Evolutionary conservation across 305 asterid genomes (phyloP).

Genomic region (Fraxinus angustifolia): DNA sequence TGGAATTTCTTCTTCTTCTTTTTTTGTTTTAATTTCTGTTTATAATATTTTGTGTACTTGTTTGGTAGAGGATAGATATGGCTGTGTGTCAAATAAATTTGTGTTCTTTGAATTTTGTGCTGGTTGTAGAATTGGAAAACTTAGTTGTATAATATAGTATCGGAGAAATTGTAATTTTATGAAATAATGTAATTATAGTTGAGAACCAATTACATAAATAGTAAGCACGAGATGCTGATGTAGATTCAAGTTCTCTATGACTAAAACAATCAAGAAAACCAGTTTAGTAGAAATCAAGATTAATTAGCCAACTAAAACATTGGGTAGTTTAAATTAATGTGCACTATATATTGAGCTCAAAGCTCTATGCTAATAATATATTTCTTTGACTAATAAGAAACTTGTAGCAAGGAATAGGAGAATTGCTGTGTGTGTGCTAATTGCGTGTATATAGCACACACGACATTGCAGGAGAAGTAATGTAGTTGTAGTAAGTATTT

Average conservation of each 20-base stretch:
- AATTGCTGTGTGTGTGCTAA: neutral
- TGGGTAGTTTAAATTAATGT: neutral
- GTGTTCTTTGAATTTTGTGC: neutral
- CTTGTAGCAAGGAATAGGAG: neutral
- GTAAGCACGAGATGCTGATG: neutral
- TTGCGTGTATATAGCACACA: neutral
- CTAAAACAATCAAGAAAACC: neutral
- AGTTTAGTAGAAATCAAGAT: neutral
- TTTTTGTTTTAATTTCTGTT: neutral
- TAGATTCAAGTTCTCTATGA: neutral
- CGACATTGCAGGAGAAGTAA: neutral
- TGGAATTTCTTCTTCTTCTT: neutral
- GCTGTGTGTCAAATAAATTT: neutral
- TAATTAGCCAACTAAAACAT: neutral
- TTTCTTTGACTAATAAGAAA: neutral
- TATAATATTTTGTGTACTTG: conserved; percentile 15
- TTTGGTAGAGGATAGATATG: conserved; percentile 12
- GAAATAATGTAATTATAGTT: neutral
- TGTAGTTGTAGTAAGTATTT: neutral
- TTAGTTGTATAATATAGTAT: neutral
- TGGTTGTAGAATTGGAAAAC: neutral
- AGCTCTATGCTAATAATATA: neutral
- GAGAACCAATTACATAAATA: neutral
- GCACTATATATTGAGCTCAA: neutral
- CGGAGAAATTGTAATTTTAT: neutral